A percentile compares a stretch with the other conserved stretches of the same genome.
phyloP scores from a whole-genome alignment of 1,284 basidiomycete species.

The Leccinum subrobustum region DNA sequence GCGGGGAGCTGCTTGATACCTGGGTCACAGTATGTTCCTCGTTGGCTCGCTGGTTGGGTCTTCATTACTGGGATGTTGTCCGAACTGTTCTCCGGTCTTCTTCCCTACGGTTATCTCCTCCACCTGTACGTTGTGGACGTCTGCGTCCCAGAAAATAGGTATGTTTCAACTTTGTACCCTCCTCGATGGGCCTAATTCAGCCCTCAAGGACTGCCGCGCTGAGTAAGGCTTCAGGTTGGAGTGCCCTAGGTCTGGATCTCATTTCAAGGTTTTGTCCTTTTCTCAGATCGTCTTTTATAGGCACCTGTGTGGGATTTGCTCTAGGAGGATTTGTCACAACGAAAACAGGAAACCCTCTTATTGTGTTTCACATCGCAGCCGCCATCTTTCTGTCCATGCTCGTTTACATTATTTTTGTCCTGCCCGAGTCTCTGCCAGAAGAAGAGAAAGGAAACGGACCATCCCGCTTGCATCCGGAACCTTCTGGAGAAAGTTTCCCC shows the following conservation, averaged over 20 bases:
- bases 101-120: slow-evolving; percentile 22
- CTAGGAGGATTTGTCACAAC: slow-evolving; percentile 34
- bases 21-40: slow-evolving; percentile 16
- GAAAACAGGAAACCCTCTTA: slow-evolving; percentile 21
- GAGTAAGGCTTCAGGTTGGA: slow-evolving; percentile 33
- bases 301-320: slow-evolving; percentile 26
- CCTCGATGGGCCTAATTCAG: background rate
- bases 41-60: slow-evolving; percentile 13
- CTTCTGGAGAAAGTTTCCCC: background rate
- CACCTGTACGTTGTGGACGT: slow-evolving; percentile 33
- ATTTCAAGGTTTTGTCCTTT: background rate
- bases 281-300: slow-evolving; percentile 16
- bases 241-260: slow-evolving; percentile 22
- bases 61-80: slow-evolving; percentile 21
- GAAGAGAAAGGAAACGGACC: slow-evolving; percentile 29
- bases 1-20: slow-evolving; percentile 20
- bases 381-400: slow-evolving; percentile 18
- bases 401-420: slow-evolving; percentile 23
- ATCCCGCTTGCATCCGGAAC: slow-evolving; percentile 5
- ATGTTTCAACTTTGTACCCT: background rate
- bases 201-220: slow-evolving; percentile 29
- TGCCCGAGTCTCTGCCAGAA: slow-evolving; percentile 35
- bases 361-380: slow-evolving; percentile 28
- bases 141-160: slow-evolving; percentile 31
- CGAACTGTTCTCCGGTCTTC: slow-evolving; percentile 13